Base-by-base conservation (phyloP, 2,329 filamentous ascomycete genomes). In the Elsinoe necatrix region DNA sequence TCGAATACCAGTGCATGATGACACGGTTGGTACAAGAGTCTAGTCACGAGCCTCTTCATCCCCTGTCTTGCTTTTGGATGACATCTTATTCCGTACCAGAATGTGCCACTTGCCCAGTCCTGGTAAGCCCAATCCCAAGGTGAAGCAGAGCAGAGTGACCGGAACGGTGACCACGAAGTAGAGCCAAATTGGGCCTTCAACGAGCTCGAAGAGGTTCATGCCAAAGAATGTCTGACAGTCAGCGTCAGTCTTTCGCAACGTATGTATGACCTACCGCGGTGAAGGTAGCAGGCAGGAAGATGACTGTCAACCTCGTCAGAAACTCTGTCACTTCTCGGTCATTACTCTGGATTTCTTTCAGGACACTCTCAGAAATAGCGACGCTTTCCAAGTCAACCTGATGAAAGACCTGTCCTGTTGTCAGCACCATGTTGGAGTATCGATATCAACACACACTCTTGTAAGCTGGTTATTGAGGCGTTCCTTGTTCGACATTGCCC, bases 111-210 rank as follows among this genome's bases (percentile, higher is more conserved):
- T 45, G 18, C 41, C 41, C 8, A 50, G 25, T 7, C 45, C 45
- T 29, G 45, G 25, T 8, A 50, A 31, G 16, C 45, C 45, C 3
- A 31, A 18, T 18, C 45, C 45, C 6, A 50, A 25, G 4, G 20
- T 20, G 5, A 50, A 34, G 23, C 23, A 50, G 9, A 50, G 27
- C 18, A 34, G 14, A 21, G 16, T 54, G n/a, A 54, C 11, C 2
- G 50, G 50, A 11, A 39, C 31, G 21, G 50, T 54, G 29, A 54
- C 50, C 18, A 54, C 50, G 16, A 54, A 54, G 12, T 54, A 54
- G 16, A 54, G 34, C 50, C 50, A 54, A 12, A 54, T n/a, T 9
- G 20, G 31, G 6, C 18, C 8, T 4, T 39, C 14, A 1, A 6
- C 16, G 29, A 54, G 18, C 23, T 37, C 21, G 50, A 54, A 54